phyloP scores from a whole-genome alignment of 2,329 filamentous ascomycete species.

The Aspergillus aculeatinus region DNA sequence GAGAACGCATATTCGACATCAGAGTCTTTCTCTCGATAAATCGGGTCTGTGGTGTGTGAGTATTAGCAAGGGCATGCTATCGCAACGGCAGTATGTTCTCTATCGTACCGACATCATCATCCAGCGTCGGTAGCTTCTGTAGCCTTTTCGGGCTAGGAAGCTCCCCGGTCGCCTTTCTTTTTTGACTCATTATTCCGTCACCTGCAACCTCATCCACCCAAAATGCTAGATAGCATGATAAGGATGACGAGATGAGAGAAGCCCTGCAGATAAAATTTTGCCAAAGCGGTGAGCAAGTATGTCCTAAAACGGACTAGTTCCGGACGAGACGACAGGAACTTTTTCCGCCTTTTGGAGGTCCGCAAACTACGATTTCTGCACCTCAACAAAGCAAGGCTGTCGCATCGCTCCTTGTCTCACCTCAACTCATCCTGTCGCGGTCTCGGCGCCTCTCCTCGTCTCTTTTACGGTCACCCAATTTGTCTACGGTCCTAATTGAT shows the following conservation, averaged over 20 bases:
- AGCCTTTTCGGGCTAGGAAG: slow-evolving; percentile 31
- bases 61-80: background rate
- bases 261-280: slow-evolving; percentile 29
- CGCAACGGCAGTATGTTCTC: background rate
- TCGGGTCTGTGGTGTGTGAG: slow-evolving; percentile 26
- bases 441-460: slow-evolving; percentile 12
- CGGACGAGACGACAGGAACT: slow-evolving; percentile 25
- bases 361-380: slow-evolving; percentile 24
- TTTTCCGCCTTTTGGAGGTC: slow-evolving; percentile 35
- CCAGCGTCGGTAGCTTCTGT: slow-evolving; percentile 28
- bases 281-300: slow-evolving; percentile 32
- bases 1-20: slow-evolving; percentile 35
- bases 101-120: slow-evolving; percentile 30
- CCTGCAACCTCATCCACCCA: background rate
- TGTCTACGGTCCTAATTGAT: slow-evolving; percentile 15
- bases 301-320: slow-evolving; percentile 28
- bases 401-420: slow-evolving; percentile 18
- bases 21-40: slow-evolving; percentile 34
- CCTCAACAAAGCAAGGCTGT: slow-evolving; percentile 12
- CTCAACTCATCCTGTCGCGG: slow-evolving; percentile 12
- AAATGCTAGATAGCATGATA: slow-evolving; percentile 6
- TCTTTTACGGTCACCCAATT: slow-evolving; percentile 7
- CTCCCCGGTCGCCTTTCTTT: slow-evolving; percentile 35
- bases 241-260: background rate
- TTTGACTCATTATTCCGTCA: slow-evolving; percentile 32